phyloP scores from a whole-genome alignment of 192 early-diverging fungal species.

The Rhizophagus sp. region DNA sequence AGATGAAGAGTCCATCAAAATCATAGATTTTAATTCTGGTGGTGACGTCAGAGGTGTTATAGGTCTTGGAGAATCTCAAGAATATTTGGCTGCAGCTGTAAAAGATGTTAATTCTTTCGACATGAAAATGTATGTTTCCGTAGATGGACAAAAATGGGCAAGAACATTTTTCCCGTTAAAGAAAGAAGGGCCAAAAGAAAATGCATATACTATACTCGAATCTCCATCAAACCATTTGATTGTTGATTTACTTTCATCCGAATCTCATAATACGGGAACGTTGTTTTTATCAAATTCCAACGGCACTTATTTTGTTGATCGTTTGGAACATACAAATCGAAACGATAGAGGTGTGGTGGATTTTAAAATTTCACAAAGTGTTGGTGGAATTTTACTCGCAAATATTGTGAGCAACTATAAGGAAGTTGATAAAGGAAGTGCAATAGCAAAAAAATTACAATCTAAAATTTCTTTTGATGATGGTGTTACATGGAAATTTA shows the following conservation, averaged over 20 bases:
- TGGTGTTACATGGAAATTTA: conserved; percentile 72
- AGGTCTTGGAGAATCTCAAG: conserved; percentile 68
- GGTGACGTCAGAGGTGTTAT: conserved; percentile 66
- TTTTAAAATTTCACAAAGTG: conserved; percentile 83
- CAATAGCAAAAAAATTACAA: conserved; percentile 57
- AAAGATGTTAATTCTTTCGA: conserved; percentile 41
- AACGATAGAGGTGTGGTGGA: conserved; percentile 76
- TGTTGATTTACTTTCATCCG: conserved; percentile 67
- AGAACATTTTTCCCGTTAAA: conserved; percentile 51
- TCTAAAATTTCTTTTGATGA: conserved; percentile 87
- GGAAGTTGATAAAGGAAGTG: conserved; percentile 44
- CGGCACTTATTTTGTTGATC: conserved; percentile 81
- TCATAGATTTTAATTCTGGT: conserved; percentile 52
- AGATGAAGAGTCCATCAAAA: conserved; percentile 47
- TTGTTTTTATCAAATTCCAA: conserved; percentile 87
- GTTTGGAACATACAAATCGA: conserved; percentile 82
- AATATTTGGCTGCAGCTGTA: conserved; percentile 72
- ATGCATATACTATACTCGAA: conserved; percentile 86
- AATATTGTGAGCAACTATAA: conserved; percentile 85
- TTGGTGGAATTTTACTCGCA: conserved; percentile 81
- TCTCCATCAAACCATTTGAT: conserved; percentile 72
- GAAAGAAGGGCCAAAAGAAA: conserved; percentile 50
- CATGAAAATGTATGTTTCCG: conserved; percentile 36
- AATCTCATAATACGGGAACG: conserved; percentile 58
- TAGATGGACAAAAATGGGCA: conserved; percentile 43